Conservation (phyloP, 2,329 filamentous ascomycete species). For the Colletotrichum chrysophilum region DNA sequence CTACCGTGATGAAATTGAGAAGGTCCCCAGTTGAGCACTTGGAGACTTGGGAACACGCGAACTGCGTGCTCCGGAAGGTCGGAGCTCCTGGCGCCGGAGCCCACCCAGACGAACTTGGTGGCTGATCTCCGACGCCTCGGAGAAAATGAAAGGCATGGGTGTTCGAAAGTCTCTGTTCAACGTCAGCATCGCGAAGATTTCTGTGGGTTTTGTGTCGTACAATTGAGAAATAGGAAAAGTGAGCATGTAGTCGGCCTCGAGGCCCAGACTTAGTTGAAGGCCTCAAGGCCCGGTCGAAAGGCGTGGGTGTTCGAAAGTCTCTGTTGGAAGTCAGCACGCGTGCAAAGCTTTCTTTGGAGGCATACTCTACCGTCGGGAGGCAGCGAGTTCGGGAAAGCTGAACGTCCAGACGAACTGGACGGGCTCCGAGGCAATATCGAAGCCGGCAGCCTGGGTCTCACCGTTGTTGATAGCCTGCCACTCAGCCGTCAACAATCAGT, state of each 20-base stretch:
- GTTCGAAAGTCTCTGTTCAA: too few species aligned
- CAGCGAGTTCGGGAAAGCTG: not conserved
- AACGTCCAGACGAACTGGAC: not conserved
- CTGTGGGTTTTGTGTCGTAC: too few species aligned
- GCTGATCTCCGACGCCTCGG: not conserved
- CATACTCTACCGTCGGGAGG: not conserved
- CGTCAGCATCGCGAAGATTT: too few species aligned
- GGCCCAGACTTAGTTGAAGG: too few species aligned
- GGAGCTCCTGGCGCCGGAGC: not conserved
- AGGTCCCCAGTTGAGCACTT: not conserved
- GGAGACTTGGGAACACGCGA: not conserved
- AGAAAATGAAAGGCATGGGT: not conserved
- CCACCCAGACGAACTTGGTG: not conserved
- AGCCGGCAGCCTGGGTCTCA: not conserved
- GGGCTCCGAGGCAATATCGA: not conserved
- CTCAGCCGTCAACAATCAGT: not conserved
- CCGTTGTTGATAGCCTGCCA: not conserved
- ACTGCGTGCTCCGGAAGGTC: not conserved
- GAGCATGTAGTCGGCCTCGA: too few species aligned
- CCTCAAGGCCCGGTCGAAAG: not conserved
- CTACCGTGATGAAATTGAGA: not conserved
- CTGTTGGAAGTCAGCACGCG: not conserved
- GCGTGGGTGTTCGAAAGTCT: not conserved
- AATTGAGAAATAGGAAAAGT: too few species aligned
- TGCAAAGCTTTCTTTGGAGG: not conserved